These are phyloP conservation scores for Dichomitus squalens DNA, from an alignment of 1,284 basidiomycete genomes.

Conservation along the genomic window DNA sequence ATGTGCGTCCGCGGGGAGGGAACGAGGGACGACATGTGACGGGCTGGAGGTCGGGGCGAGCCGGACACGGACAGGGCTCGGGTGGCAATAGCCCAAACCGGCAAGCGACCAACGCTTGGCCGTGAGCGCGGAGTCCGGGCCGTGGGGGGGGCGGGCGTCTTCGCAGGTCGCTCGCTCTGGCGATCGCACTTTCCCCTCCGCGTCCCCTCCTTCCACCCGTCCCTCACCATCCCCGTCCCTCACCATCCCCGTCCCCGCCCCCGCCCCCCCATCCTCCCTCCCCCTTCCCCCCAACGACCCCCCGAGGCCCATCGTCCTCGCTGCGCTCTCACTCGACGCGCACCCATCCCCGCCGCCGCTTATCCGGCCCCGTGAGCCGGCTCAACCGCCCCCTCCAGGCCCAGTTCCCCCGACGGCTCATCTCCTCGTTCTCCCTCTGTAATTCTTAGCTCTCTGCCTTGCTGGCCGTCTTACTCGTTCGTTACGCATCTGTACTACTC, in stretches of 20 bases:
- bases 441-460: constrained; percentile 9
- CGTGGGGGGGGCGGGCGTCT: constrained; percentile 10
- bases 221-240: constrained; percentile 5
- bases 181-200: constrained; percentile 2
- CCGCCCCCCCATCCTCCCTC: neutral
- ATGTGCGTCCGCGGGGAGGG: constrained; percentile 1
- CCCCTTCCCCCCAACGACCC: neutral
- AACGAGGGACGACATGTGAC: constrained; percentile 16
- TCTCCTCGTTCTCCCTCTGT: constrained; percentile 8
- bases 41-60: constrained; percentile 6
- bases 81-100: constrained; percentile 13
- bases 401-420: neutral
- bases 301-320: too few species aligned
- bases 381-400: constrained; percentile 2
- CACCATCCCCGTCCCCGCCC: constrained; percentile 9
- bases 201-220: neutral
- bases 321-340: neutral
- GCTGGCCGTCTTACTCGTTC: constrained; percentile 14
- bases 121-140: constrained; percentile 13
- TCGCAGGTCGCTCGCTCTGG: neutral
- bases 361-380: constrained; percentile 3
- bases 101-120: neutral
- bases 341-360: neutral
- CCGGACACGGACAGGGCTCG: constrained; percentile 8
- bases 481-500: constrained; percentile 18